Evolutionary conservation across 106 monocot species (phyloP), one percentile per base, ranked within the genome.

Genomic region (Allium fistulosum): DNA sequence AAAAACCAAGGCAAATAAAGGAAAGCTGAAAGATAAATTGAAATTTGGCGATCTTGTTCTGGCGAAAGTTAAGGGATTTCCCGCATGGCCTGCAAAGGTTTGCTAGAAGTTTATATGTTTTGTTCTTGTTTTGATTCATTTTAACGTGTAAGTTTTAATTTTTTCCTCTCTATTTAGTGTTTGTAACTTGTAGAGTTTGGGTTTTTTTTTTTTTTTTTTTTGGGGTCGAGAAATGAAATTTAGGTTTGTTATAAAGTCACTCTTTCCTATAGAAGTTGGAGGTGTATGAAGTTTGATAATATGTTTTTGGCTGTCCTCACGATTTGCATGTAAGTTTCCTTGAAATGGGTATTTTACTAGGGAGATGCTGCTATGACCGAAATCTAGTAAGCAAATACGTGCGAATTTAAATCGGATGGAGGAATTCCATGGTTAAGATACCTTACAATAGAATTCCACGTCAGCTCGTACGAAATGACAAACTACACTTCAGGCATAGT

Each of bases 51-150:
- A 80, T 76, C 73, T 84, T 59, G 84, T 84, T 16, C 76, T 84
- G 46, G 84, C 84, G 7, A 84, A 73, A 73, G 80, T 84, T 55
- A 80, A 80, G 80, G 84, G 84, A 8, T 76, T 72, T 56, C 84
- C 84, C 2, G 8, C 73, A 8, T 84, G 84, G 84, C 84, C 84
- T 1, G 84, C 84, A 26, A 76, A 76, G 84, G 80, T 37, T 37
- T 37, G 37, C 37, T 37, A 37, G 37, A 37, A 37, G 37, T 37
- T 37, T 37, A 37, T 50, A 17, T 76, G 3, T 17, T 58, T 63
- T 58, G 27, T 15, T 4, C 48, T n/a, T 61, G 56, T 27, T 58
- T n/a, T 27, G 12, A 16, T 16, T 14, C 12, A 7, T 11, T 37
- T 37, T 10, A 9, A 58, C 57, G 17, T 69, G 14, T n/a, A 22